A percentile compares a stretch with the other conserved stretches of the same genome.
These are phyloP conservation scores for Phytophthora tentaculata DNA, from an alignment of 352 stramenopile species.

Conservation along the genomic window DNA sequence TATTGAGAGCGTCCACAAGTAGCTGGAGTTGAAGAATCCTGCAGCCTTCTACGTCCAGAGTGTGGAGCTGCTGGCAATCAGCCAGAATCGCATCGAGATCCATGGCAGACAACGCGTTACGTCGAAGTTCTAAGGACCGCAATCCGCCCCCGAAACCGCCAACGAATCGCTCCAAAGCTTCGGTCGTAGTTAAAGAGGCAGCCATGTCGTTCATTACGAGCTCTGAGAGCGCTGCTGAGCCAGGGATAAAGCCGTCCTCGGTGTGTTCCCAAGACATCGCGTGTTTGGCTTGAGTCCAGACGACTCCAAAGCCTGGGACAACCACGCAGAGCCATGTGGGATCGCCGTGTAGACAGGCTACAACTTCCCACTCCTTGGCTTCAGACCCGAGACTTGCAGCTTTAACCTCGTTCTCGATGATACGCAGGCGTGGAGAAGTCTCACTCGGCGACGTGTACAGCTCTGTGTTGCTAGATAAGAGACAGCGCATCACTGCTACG, in stretches of 20 bases:
- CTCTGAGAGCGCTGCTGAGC: conserved; percentile 27
- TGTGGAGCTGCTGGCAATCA: conserved; percentile 26
- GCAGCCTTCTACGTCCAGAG: conserved; percentile 42
- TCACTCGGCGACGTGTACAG: conserved; percentile 29
- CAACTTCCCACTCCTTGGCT: conserved; percentile 33
- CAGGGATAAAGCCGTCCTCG: conserved; percentile 3
- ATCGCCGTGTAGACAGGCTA: conserved; percentile 19
- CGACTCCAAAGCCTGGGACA: conserved; percentile 35
- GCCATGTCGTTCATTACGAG: conserved; percentile 43
- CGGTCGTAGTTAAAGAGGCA: conserved; percentile 21
- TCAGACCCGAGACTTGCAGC: conserved; percentile 9
- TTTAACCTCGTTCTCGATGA: conserved; percentile 34
- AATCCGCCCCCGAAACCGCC: conserved; percentile 32
- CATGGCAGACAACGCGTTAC: conserved; percentile 36
- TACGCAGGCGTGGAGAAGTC: conserved; percentile 24
- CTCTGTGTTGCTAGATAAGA: conserved; percentile 30
- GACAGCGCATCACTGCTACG: conserved; percentile 14
- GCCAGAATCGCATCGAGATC: conserved; percentile 37
- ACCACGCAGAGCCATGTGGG: conserved; percentile 35
- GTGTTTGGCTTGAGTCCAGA: conserved; percentile 30
- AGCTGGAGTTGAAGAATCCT: conserved; percentile 40
- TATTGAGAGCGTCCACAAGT: conserved; percentile 36
- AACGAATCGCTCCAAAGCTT: conserved; percentile 33
- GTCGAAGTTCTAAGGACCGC: conserved; percentile 34
- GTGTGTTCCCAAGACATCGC: conserved; percentile 29